These are phyloP conservation scores for Talaromyces thailandensis DNA, from an alignment of 495 filamentous ascomycete species.

Conservation along the genomic window DNA sequence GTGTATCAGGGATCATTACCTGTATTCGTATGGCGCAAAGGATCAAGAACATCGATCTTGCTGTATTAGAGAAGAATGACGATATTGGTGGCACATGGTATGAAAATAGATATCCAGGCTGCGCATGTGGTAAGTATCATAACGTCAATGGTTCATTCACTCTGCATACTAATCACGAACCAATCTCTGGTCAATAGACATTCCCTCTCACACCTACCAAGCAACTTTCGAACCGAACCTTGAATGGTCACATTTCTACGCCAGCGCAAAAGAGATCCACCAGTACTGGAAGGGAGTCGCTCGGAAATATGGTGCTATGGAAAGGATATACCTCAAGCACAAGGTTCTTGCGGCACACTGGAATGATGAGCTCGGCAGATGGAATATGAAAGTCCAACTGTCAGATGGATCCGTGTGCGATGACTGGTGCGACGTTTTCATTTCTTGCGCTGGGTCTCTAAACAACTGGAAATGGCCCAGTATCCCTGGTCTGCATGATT, in stretches of 20 bases:
- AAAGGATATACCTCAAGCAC: constrained; percentile 31
- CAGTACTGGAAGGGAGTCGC: constrained; percentile 42
- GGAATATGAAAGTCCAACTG: constrained; percentile 41
- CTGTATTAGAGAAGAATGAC: constrained; percentile 72
- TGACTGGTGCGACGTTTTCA: constrained; percentile 46
- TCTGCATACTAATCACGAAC: background rate
- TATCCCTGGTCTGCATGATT: constrained; percentile 44
- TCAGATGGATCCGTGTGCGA: constrained; percentile 19
- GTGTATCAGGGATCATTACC: constrained; percentile 52
- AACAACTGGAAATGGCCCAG: constrained; percentile 49
- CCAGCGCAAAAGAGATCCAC: constrained; percentile 47
- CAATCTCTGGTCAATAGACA: constrained; percentile 14
- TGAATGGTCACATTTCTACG: constrained; percentile 20
- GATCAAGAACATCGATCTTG: constrained; percentile 48
- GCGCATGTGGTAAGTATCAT: constrained; percentile 30
- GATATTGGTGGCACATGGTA: constrained; percentile 68
- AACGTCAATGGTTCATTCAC: background rate
- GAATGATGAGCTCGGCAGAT: constrained; percentile 30
- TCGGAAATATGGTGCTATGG: constrained; percentile 30
- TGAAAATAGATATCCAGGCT: constrained; percentile 62
- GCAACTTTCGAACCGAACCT: constrained; percentile 42
- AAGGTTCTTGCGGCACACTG: constrained; percentile 27
- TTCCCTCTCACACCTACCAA: constrained; percentile 39
- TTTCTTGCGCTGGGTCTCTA: constrained; percentile 47
- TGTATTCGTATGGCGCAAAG: constrained; percentile 51